Evolutionary conservation across 805 yeast genomes (phyloP), one percentile per base, ranked within the genome.

Genomic region (Candida sphagnicola): DNA sequence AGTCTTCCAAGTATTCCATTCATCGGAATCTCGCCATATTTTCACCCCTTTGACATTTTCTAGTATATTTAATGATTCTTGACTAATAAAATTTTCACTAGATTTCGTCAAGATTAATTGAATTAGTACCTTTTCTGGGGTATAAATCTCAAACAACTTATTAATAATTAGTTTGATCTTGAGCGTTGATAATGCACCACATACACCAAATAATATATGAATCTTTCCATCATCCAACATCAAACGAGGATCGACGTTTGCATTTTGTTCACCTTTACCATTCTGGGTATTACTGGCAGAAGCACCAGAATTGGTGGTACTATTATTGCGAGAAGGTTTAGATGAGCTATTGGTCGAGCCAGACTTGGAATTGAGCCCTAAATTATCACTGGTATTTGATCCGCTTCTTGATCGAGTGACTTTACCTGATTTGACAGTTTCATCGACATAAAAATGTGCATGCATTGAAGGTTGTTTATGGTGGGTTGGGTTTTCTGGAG

Each of bases 371-470:
- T 12, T 41, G 41, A n/a, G n/a, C 6, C 56, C 65, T 8, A 62
- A 49, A 25, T 53, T 53, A 5, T 60, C 45, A 8, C 57, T 61
- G 16, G 60, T 51, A 28, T 51, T 49, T 10, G 72, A 65, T 5
- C 70, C 68, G 45, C 72, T 66, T 39, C 74, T 53, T 2, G 71
- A 64, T 28, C 71, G 40, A 37, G 46, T 58, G 4, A 50, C 40
- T 40, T 65, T 66, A 8, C 49, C 56, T 5, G 61, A 80, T 51
- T 77, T 81, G n/a, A 78, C 54, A 1, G 82, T 70, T 40, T 84
- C 90, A 44, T 80, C 85, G 8, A 78, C 80, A 47, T 73, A 75
- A 54, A 85, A 85, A 59, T 85, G 95, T 0, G 93, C 89, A 60
- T 85, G 95, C 45, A 82, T 81, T 1, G 85, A 74, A 13, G 84